Evolutionary conservation across 148 eudicot species (phyloP).

Genomic region (Chenopodium album): DNA sequence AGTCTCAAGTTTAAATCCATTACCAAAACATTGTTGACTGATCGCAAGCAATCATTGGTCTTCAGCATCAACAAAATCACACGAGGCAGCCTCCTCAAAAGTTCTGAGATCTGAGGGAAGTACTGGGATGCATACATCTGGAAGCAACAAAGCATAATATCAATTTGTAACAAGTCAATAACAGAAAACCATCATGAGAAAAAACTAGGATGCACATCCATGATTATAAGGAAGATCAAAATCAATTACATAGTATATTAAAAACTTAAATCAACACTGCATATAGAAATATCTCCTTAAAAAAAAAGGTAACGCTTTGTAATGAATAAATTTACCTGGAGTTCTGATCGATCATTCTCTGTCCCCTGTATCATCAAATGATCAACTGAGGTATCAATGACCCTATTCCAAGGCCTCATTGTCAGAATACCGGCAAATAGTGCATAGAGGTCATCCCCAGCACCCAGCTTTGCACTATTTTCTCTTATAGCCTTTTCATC

Average conservation of each 20-base stretch:
- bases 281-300: not conserved
- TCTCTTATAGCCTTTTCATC: slow-evolving; percentile 84
- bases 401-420: slow-evolving; percentile 94
- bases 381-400: slow-evolving; percentile 82
- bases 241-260: not conserved
- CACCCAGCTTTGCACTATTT: slow-evolving; percentile 78
- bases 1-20: slow-evolving; percentile 9
- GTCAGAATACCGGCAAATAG: slow-evolving; percentile 92
- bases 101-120: slow-evolving; percentile 90
- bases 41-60: slow-evolving; percentile 92
- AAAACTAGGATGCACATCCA: not conserved
- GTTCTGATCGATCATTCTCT: slow-evolving; percentile 68
- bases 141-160: slow-evolving; percentile 20
- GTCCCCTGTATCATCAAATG: slow-evolving; percentile 82
- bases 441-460: slow-evolving; percentile 90
- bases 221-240: not conserved
- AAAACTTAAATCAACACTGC: not conserved
- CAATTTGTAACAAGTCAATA: not conserved
- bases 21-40: slow-evolving; percentile 89
- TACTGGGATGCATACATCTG: slow-evolving; percentile 98
- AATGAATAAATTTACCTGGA: slow-evolving; percentile 54
- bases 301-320: not conserved
- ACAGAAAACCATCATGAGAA: not conserved
- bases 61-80: slow-evolving; percentile 91
- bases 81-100: slow-evolving; percentile 86